Percentiles rank a stretch among this genome's conserved stretches.
These are phyloP conservation scores for Bathelium albidoporum DNA, from an alignment of 495 filamentous ascomycete genomes.

Conservation along the genomic window DNA sequence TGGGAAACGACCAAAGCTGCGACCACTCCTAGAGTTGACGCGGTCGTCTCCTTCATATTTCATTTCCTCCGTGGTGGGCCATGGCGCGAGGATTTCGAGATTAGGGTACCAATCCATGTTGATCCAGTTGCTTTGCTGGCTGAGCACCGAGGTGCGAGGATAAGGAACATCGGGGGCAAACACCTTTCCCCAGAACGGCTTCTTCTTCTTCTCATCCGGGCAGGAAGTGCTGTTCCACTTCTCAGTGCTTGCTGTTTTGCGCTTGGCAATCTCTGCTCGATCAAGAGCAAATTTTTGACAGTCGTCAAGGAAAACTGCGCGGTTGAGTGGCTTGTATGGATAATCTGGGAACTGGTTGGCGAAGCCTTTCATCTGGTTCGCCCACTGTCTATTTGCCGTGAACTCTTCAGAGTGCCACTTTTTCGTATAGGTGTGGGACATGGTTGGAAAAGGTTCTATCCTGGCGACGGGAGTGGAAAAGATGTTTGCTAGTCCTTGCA, in stretches of 20 bases:
- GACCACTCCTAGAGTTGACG: slow-evolving; percentile 10
- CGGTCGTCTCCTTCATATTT: slow-evolving; percentile 21
- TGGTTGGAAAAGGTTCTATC: background rate
- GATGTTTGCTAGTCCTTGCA: background rate
- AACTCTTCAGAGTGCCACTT: slow-evolving; percentile 4
- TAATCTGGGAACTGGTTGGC: background rate
- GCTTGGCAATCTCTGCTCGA: background rate
- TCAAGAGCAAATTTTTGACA: background rate
- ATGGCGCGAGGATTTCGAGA: slow-evolving; percentile 12
- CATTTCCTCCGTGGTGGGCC: slow-evolving; percentile 18
- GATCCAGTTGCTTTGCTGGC: slow-evolving; percentile 10
- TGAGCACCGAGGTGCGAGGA: slow-evolving; percentile 10
- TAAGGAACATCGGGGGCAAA: background rate
- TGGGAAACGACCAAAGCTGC: slow-evolving; percentile 16
- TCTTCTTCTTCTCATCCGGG: background rate
- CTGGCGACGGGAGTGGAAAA: background rate
- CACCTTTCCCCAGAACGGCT: slow-evolving; percentile 9
- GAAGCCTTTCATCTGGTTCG: background rate
- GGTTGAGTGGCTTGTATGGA: background rate
- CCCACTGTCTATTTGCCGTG: background rate
- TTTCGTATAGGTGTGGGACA: background rate
- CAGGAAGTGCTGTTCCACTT: background rate
- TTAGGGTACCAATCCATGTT: background rate
- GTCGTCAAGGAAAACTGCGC: background rate
- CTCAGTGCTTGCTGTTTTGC: background rate